Percentiles rank a stretch among this genome's conserved stretches.
Evolutionary conservation across 495 filamentous ascomycete genomes (phyloP).

Genomic region (Tuber calosporum): DNA sequence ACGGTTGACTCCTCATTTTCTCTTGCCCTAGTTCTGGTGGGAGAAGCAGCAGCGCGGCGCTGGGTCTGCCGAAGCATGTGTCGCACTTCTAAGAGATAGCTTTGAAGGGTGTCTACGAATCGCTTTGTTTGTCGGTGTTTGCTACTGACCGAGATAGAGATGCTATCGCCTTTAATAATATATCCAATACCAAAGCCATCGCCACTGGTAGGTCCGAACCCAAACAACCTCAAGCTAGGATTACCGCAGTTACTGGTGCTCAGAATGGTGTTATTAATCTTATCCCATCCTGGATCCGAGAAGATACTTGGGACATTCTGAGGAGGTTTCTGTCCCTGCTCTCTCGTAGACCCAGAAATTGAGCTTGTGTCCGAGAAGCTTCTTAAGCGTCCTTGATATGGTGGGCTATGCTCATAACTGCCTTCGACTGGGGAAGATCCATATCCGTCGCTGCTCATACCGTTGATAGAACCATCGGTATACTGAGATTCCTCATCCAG

Average conservation of each 20-base stretch:
- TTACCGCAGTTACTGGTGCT: conserved; percentile 99
- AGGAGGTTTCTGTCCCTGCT: conserved; percentile 36
- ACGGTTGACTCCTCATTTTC: conserved; percentile 53
- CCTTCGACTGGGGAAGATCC: conserved; percentile 28
- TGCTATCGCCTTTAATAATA: conserved; percentile 93
- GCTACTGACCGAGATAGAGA: conserved; percentile 83
- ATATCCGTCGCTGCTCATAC: conserved; percentile 47
- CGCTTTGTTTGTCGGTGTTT: conserved; percentile 90
- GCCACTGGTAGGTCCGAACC: conserved; percentile 87
- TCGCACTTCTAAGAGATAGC: conserved; percentile 81
- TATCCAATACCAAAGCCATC: conserved; percentile 98
- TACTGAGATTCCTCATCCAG: conserved; percentile 64
- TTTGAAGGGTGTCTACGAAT: conserved; percentile 80
- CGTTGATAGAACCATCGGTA: conserved; percentile 51
- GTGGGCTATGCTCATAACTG: conserved; percentile 22
- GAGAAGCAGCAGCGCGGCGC: conserved; percentile 45
- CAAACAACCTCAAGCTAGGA: conserved; percentile 90
- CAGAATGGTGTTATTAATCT: conserved; percentile 86
- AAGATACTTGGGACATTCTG: conserved; percentile 67
- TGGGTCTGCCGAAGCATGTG: conserved; percentile 66
- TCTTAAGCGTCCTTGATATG: conserved; percentile 44
- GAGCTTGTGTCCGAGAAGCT: conserved; percentile 37
- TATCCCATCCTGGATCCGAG: conserved; percentile 84
- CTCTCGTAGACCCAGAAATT: conserved; percentile 34
- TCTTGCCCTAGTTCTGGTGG: conserved; percentile 56